Conservation (phyloP, 495 filamentous ascomycete genomes). For the Monascus purpureus region DNA sequence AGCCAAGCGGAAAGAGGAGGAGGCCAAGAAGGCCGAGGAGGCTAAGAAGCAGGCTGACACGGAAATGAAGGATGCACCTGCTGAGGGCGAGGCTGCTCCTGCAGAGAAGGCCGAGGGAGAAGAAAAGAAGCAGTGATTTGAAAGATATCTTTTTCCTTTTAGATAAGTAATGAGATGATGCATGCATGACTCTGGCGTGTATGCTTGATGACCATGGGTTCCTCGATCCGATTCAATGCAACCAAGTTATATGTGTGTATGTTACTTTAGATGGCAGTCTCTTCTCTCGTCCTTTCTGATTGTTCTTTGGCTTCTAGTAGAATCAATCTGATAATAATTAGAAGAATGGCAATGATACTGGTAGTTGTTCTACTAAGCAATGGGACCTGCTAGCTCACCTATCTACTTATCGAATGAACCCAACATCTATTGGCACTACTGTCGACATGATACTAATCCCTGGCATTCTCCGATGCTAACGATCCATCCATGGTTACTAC, state of each 20-base stretch:
- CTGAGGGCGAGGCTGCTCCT: conserved; percentile 24
- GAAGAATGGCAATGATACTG: too few species aligned
- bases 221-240: conserved; percentile 3
- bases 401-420: too few species aligned
- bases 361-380: too few species aligned
- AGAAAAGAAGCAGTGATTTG: conserved; percentile 21
- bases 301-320: too few species aligned
- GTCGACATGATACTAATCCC: too few species aligned
- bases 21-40: conserved; percentile 36
- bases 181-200: neutral
- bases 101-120: conserved; percentile 24
- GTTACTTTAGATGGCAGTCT: too few species aligned
- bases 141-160: neutral
- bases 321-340: too few species aligned
- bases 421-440: too few species aligned
- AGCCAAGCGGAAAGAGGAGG: conserved; percentile 40
- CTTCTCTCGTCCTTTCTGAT: too few species aligned
- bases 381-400: too few species aligned
- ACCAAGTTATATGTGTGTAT: conserved; percentile 5
- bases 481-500: too few species aligned
- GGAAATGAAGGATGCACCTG: conserved; percentile 42
- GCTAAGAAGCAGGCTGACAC: conserved; percentile 31
- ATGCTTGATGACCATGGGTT: conserved; percentile 1
- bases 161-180: neutral
- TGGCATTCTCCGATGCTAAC: too few species aligned